Evolutionary conservation across 2,329 filamentous ascomycete species (phyloP), one percentile per base, ranked within the genome.

Genomic region (Cladophialophora bantiana): DNA sequence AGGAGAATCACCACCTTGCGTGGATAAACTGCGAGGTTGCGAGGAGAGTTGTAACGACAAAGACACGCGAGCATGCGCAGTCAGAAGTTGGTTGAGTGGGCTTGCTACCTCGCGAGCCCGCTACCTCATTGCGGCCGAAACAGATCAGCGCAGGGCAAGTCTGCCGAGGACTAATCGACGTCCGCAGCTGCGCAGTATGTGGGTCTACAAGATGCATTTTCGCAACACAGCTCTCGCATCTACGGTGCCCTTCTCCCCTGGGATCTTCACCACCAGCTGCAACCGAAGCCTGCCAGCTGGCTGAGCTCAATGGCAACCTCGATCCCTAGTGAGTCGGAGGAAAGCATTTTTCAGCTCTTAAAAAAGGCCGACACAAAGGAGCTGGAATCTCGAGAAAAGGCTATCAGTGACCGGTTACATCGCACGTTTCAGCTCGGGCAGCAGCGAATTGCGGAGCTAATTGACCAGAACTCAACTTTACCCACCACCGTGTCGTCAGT

Each of bases 401-500:
- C 86, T 65, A 78, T 89, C 74, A 86, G 87, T 75, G 85, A 86
- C 73, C 83, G 86, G 59, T 80, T 87, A 26, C 80, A 83, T 71
- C 81, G 82, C 32, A 86, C 88, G 67, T 84, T 88, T 70, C 82
- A 86, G 72, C 88, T 87, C 76, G 85, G 88, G 20, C 88, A 91
- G 75, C 78, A 84, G 72, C 83, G 89, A 63, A 82, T 91, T 63
- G 83, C 82, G 42, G 88, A 91, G 77, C 78, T 93, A 80, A 86
- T 96, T 75, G 86, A 88, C 72, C 87, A 91, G 79, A 96, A 98
- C 78, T 90, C 90, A 71, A 92, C 92, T 52, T 87, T 95, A 65
- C 94, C 95, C 48, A 92, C 95, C 74, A 92, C 93, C 13, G 90
- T 99, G 77, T 92, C 92, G 73, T 91, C 92, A 53, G 87, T 99